Evolutionary conservation across 805 yeast species (phyloP), one percentile per base, ranked within the genome.

Genomic region (Teunomyces aglyptinius): DNA sequence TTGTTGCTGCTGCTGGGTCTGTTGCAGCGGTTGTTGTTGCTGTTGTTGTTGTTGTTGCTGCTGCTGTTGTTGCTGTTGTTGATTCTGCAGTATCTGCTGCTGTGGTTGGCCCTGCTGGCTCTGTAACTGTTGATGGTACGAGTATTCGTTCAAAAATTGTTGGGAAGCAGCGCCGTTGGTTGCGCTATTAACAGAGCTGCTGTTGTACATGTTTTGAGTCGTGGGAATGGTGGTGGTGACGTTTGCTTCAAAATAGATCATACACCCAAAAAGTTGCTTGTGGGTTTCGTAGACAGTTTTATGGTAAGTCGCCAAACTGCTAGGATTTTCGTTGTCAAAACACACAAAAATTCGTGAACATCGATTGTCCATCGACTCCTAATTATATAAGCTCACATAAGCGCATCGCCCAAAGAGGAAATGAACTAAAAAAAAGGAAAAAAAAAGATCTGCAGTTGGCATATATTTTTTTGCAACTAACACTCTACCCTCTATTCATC

Each of bases 241-340:
- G 49, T 52, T 55, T 27, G 59, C 57, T 42, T 55, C 53, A 43
- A 52, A 52, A 41, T 54, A 55, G 29, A 55, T 44, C 59, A 55
- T 55, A 35, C 19, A 27, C 27, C 29, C n/a, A 22, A 19, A 19
- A 16, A 31, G 16, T 13, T 31, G 11, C 15, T n/a, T 31, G 5
- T 8, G 19, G 26, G 26, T 7, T 24, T 24, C 10, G 26, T 24
- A 31, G 16, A 31, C 33, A 6, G 12, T 31, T 5, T 22, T 24
- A 24, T 3, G 11, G 26, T 24, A 7, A 24, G 10, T 24, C 8
- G 8, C 26, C 26, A 24, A 24, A 24, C 18, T n/a, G 16, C 2
- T 13, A 13, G 33, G 10, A 13, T 31, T 31, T 31, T 31, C 24
- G 8, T 4, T 19, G 16, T 11, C n/a, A 35, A 35, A 16, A 13